Conservation (phyloP, 2,329 filamentous ascomycete species). For the Domatiomyces globalis region DNA sequence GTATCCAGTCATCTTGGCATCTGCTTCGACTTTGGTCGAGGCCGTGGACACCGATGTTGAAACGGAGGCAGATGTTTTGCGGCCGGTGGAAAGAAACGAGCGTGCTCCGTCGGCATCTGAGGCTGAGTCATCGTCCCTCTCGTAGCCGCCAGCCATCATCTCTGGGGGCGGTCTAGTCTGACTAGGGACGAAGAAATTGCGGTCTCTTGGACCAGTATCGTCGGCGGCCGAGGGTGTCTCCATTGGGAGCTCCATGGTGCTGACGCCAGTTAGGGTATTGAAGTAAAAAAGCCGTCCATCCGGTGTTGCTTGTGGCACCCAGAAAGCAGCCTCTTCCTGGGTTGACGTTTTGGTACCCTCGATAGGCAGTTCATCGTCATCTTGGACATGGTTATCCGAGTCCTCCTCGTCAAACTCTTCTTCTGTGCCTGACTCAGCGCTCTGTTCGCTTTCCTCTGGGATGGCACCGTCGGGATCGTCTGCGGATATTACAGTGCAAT, state of each 20-base stretch:
- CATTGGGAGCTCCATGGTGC: slow-evolving; percentile 83
- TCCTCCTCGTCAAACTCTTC: slow-evolving; percentile 53
- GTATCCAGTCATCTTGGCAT: background rate
- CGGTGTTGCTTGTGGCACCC: slow-evolving; percentile 93
- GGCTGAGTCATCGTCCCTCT: slow-evolving; percentile 85
- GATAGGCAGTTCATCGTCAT: slow-evolving; percentile 48
- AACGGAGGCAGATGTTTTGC: slow-evolving; percentile 52
- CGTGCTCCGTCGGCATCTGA: slow-evolving; percentile 72
- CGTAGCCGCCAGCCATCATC: slow-evolving; percentile 72
- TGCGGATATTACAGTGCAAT: slow-evolving; percentile 73
- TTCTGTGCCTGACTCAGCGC: slow-evolving; percentile 38
- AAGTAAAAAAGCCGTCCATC: slow-evolving; percentile 94
- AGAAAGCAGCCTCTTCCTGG: slow-evolving; percentile 84
- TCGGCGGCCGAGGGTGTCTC: slow-evolving; percentile 70
- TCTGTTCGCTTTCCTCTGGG: slow-evolving; percentile 39
- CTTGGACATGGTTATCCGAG: slow-evolving; percentile 52
- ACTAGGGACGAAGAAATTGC: slow-evolving; percentile 74
- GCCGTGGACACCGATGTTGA: slow-evolving; percentile 86
- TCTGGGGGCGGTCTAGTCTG: slow-evolving; percentile 81
- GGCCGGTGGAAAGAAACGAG: slow-evolving; percentile 53
- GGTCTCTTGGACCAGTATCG: slow-evolving; percentile 76
- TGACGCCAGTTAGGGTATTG: slow-evolving; percentile 92
- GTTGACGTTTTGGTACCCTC: slow-evolving; percentile 51
- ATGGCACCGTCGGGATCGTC: slow-evolving; percentile 53
- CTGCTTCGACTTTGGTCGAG: slow-evolving; percentile 39